Conservation (phyloP, 352 stramenopile genomes). For the Phytopythium mirpurense region DNA sequence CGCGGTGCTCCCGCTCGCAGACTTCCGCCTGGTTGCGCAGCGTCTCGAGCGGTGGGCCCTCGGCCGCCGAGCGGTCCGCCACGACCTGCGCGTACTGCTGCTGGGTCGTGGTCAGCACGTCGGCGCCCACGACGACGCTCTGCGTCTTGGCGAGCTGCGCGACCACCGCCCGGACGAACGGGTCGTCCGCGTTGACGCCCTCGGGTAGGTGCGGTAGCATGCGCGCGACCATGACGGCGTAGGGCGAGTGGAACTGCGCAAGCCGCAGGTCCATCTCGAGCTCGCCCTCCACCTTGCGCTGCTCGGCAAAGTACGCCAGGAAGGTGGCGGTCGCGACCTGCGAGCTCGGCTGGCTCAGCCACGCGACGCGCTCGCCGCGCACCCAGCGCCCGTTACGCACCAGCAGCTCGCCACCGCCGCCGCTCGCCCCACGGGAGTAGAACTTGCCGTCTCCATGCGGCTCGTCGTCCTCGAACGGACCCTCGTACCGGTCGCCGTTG, state of each 20-base stretch:
- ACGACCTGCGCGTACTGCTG: conserved; percentile 29
- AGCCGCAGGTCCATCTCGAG: conserved; percentile 63
- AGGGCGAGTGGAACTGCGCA: conserved; percentile 63
- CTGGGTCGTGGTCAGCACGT: conserved; percentile 54
- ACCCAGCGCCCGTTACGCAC: conserved; percentile 62
- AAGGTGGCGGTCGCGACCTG: conserved; percentile 71
- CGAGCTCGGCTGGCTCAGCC: conserved; percentile 66
- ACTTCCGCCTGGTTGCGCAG: conserved; percentile 51
- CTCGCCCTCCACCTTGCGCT: conserved; percentile 37
- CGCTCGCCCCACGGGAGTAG: conserved; percentile 31
- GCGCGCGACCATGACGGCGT: conserved; percentile 74
- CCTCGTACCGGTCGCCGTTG: conserved; percentile 89
- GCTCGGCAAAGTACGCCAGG: conserved; percentile 60
- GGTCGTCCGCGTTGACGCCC: conserved; percentile 52
- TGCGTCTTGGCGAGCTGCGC: conserved; percentile 74
- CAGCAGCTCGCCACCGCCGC: conserved; percentile 37
- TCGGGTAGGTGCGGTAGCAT: conserved; percentile 70
- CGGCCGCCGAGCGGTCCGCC: conserved; percentile 12
- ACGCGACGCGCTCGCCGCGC: conserved; percentile 50
- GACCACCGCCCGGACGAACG: conserved; percentile 68
- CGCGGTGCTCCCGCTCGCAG: conserved; percentile 35
- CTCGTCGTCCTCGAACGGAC: conserved; percentile 79
- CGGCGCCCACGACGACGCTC: conserved; percentile 57
- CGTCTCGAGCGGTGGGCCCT: conserved; percentile 28
- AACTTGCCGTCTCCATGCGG: conserved; percentile 82